phyloP scores from a whole-genome alignment of 148 eudicot genomes.

The Chenopodium formosanum region DNA sequence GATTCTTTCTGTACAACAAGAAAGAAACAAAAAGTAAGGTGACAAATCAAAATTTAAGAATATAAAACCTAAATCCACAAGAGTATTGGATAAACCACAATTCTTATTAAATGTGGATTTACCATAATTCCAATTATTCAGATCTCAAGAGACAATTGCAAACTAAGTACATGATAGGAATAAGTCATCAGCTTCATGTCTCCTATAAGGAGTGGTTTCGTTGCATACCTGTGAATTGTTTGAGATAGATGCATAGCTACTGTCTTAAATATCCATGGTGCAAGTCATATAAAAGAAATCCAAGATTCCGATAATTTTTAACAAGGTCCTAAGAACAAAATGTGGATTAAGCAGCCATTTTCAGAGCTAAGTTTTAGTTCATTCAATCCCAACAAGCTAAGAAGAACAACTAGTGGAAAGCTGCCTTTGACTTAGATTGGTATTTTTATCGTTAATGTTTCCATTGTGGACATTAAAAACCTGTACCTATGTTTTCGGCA shows the following conservation, averaged over 20 bases:
- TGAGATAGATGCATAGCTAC: neutral
- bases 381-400: neutral
- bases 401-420: neutral
- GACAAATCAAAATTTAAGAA: neutral
- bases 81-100: neutral
- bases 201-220: neutral
- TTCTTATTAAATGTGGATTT: neutral
- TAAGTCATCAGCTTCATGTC: neutral
- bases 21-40: conserved; percentile 8
- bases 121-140: neutral
- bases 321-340: neutral
- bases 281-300: neutral
- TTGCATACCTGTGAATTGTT: neutral
- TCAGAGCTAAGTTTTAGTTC: neutral
- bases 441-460: neutral
- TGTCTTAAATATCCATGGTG: neutral
- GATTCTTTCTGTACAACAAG: conserved; percentile 46
- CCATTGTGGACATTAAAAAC: neutral
- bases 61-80: conserved; percentile 12
- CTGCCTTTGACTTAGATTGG: neutral
- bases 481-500: neutral
- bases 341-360: neutral
- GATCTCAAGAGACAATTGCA: neutral
- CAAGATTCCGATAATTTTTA: neutral
- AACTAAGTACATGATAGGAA: neutral